Conservation (phyloP, 2,329 filamentous ascomycete species). For the Chrysoporthe cubensis region DNA sequence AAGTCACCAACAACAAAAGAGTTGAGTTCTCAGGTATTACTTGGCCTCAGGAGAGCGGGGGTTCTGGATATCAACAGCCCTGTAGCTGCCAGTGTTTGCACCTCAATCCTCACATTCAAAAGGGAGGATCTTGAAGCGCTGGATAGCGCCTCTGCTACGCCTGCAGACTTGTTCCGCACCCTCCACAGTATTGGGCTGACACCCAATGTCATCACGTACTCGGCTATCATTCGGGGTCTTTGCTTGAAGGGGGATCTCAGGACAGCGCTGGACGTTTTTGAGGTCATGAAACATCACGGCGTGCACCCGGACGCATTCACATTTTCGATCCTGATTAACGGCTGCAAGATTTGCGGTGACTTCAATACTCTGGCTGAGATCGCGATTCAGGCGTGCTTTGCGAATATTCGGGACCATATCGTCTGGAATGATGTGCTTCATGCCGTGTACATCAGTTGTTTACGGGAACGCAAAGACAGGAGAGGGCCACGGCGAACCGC, state of each 20-base stretch:
- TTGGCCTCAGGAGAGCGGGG: slow-evolving; percentile 38
- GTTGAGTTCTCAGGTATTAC: slow-evolving; percentile 49
- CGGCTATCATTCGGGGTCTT: slow-evolving; percentile 72
- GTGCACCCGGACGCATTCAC: slow-evolving; percentile 68
- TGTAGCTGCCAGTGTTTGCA: slow-evolving; percentile 58
- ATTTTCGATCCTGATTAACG: slow-evolving; percentile 71
- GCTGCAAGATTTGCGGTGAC: slow-evolving; percentile 64
- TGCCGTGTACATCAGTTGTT: slow-evolving; percentile 50
- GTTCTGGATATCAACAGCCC: slow-evolving; percentile 51
- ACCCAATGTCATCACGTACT: slow-evolving; percentile 67
- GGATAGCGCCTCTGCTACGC: slow-evolving; percentile 45
- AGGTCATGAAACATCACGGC: slow-evolving; percentile 62
- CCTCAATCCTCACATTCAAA: slow-evolving; percentile 56
- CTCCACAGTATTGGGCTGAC: slow-evolving; percentile 64
- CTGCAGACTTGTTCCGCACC: slow-evolving; percentile 56
- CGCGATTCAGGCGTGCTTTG: slow-evolving; percentile 54
- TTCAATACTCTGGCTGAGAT: slow-evolving; percentile 58
- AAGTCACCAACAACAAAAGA: slow-evolving; percentile 43
- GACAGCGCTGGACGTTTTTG: slow-evolving; percentile 67
- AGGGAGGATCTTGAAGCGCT: slow-evolving; percentile 35
- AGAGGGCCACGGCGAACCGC: slow-evolving; percentile 32
- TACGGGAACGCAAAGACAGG: slow-evolving; percentile 44
- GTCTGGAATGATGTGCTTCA: slow-evolving; percentile 59
- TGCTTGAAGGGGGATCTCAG: slow-evolving; percentile 65
- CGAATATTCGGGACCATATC: slow-evolving; percentile 50